These are phyloP conservation scores for Mitragyna speciosa DNA, from an alignment of 257 asterid genomes.

Conservation along the genomic window DNA sequence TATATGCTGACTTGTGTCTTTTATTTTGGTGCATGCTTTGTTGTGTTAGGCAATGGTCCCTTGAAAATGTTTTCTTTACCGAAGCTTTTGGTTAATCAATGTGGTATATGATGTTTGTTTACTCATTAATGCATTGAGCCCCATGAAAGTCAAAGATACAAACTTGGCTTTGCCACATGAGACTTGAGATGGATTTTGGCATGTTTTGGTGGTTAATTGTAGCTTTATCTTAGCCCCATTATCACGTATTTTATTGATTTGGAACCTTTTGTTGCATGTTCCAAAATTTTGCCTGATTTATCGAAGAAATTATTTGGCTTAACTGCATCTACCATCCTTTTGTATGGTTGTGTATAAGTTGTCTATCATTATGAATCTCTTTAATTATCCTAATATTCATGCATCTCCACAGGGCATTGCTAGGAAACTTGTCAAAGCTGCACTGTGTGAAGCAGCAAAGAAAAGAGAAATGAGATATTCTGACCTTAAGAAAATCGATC, in stretches of 20 bases:
- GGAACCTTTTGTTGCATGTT: neutral
- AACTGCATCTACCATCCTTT: neutral
- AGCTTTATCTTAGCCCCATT: neutral
- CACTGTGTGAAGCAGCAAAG: constrained; percentile 34
- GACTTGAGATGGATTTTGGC: neutral
- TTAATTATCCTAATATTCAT: neutral
- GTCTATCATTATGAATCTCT: neutral
- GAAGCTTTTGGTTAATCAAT: neutral
- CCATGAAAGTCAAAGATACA: neutral
- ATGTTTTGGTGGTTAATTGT: too few relatives aligned
- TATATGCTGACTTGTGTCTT: too few relatives aligned
- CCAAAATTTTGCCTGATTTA: neutral
- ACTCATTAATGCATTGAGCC: neutral
- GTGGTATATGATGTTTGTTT: neutral
- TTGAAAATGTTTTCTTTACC: neutral
- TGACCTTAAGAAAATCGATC: constrained; percentile 30
- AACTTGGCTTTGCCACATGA: neutral
- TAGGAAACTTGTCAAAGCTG: constrained; percentile 30
- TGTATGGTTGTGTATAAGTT: too few relatives aligned
- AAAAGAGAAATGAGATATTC: constrained; percentile 39
- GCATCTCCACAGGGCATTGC: constrained; percentile 30
- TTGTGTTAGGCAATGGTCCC: neutral
- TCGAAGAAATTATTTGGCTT: neutral
- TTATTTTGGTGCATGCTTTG: neutral
- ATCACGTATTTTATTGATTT: neutral